Percentiles rank a stretch among this genome's conserved stretches.
Evolutionary conservation across 208 protist species (phyloP).

Genomic region (Acanthamoeba healyi): DNA sequence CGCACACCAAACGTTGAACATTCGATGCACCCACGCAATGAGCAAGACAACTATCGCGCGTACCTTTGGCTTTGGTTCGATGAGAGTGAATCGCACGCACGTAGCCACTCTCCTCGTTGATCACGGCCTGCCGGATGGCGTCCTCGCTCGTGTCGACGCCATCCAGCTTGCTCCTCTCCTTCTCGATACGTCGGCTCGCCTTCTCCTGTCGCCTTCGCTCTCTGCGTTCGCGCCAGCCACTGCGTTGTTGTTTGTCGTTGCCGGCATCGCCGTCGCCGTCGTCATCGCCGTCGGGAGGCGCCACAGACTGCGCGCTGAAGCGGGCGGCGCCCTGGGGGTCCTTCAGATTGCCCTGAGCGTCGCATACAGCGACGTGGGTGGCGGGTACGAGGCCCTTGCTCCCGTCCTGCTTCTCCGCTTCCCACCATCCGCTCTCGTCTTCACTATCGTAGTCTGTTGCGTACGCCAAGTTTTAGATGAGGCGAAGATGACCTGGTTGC

Average conservation of each 20-base stretch:
- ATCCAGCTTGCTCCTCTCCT: not conserved
- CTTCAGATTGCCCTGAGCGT: not conserved
- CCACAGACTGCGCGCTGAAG: not conserved
- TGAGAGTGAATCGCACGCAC: not conserved
- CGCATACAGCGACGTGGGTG: not conserved
- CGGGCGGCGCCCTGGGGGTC: not conserved
- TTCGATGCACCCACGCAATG: too few relatives aligned
- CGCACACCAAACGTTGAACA: too few relatives aligned
- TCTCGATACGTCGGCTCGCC: not conserved
- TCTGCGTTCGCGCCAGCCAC: not conserved
- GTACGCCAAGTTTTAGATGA: too few relatives aligned
- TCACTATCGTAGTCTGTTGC: not conserved
- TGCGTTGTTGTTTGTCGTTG: not conserved
- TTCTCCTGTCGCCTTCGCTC: not conserved
- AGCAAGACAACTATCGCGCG: too few relatives aligned
- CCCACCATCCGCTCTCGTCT: constrained; percentile 22
- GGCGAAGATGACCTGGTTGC: too few relatives aligned
- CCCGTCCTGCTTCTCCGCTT: constrained; percentile 1
- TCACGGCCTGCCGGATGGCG: not conserved
- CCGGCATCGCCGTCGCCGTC: not conserved
- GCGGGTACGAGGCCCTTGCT: not conserved
- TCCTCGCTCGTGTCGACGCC: not conserved
- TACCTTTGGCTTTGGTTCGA: not conserved
- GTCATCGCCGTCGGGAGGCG: not conserved
- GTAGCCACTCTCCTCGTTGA: constrained; percentile 17